These are phyloP conservation scores for Claviceps monticola DNA, from an alignment of 2,329 filamentous ascomycete species.

Conservation along the genomic window DNA sequence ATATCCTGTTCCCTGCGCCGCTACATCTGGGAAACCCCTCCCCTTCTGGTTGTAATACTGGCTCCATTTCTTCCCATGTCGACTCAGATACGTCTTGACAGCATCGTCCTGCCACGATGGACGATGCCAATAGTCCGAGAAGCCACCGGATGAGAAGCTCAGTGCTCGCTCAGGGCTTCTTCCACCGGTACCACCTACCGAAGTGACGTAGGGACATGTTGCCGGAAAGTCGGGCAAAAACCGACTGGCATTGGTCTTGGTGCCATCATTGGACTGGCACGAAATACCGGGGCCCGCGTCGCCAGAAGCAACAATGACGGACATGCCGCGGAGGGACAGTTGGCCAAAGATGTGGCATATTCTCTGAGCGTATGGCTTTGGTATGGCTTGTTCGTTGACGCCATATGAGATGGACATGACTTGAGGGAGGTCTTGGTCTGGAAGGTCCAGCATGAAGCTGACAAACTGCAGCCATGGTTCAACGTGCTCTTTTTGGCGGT, in stretches of 20 bases:
- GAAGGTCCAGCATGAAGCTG: constrained; percentile 41
- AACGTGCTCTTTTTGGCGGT: constrained; percentile 28
- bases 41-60: constrained; percentile 32
- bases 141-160: constrained; percentile 37
- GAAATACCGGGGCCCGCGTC: constrained; percentile 30
- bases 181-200: constrained; percentile 43
- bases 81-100: constrained; percentile 29
- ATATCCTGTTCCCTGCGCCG: constrained; percentile 33
- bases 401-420: constrained; percentile 59
- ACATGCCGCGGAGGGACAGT: constrained; percentile 51
- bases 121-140: constrained; percentile 31
- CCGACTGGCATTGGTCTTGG: constrained; percentile 13
- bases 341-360: constrained; percentile 46
- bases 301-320: constrained; percentile 51
- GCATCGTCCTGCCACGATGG: constrained; percentile 31
- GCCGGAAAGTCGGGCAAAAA: constrained; percentile 23
- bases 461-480: constrained; percentile 56
- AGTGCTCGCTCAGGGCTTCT: constrained; percentile 37
- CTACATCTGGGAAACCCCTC: constrained; percentile 47
- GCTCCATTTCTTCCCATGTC: constrained; percentile 34
- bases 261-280: constrained; percentile 23
- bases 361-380: constrained; percentile 38
- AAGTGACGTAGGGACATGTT: constrained; percentile 45
- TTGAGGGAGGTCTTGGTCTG: constrained; percentile 41
- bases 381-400: constrained; percentile 52